Conservation (phyloP, 257 asterid genomes). For the Rhazya stricta region DNA sequence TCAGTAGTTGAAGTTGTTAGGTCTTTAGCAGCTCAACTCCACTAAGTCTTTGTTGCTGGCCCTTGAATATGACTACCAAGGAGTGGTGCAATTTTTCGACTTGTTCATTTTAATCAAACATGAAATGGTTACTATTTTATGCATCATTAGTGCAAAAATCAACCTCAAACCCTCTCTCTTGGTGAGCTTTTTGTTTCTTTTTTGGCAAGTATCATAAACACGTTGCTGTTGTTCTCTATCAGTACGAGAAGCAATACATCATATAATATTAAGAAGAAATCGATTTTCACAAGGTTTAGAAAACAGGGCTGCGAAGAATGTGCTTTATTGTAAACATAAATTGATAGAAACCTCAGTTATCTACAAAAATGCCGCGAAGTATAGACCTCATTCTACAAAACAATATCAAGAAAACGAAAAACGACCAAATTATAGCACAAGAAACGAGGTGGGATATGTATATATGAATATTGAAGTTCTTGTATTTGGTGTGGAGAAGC, state of each 20-base stretch:
- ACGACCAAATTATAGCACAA: too few species aligned
- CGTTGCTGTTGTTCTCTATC: too few species aligned
- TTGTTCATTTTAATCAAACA: neutral
- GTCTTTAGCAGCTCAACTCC: neutral
- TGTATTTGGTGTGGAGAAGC: too few species aligned
- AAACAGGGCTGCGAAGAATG: too few species aligned
- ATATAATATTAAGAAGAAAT: too few species aligned
- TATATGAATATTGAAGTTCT: too few species aligned
- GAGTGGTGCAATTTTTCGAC: neutral
- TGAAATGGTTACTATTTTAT: neutral
- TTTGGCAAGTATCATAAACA: too few species aligned
- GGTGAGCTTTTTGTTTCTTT: too few species aligned
- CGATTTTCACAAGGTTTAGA: too few species aligned
- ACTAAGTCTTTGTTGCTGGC: neutral
- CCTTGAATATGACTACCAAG: neutral
- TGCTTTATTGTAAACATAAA: neutral
- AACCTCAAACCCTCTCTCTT: too few species aligned
- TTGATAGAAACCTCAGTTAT: neutral
- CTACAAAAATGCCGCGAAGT: slow-evolving; percentile 10
- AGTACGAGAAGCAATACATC: too few species aligned
- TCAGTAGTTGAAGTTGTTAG: neutral
- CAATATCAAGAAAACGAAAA: neutral
- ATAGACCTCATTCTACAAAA: neutral
- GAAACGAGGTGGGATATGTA: neutral
- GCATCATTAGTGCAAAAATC: too few species aligned